Evolutionary conservation across 2,329 filamentous ascomycete species (phyloP).

Genomic region (Chalaropsis ovoidea): DNA sequence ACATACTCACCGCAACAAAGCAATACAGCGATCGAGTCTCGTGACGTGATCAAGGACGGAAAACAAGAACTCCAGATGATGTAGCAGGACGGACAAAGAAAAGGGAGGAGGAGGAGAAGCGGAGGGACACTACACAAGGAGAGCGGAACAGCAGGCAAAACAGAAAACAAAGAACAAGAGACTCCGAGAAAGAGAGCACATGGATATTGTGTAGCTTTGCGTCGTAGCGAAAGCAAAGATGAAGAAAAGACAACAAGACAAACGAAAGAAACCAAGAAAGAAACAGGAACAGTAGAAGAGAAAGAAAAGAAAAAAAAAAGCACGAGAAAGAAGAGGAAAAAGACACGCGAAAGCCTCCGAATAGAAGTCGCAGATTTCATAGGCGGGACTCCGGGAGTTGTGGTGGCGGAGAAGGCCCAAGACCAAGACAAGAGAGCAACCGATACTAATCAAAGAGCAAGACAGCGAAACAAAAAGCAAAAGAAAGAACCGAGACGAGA

Average conservation of each 20-base stretch:
- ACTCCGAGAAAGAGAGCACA: not conserved
- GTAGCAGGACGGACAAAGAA: not conserved
- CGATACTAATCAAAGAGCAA: not conserved
- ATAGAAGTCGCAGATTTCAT: not conserved
- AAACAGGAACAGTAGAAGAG: not conserved
- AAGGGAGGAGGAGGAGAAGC: not conserved
- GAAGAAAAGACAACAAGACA: not conserved
- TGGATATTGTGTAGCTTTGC: no score
- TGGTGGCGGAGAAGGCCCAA: not conserved
- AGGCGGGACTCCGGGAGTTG: not conserved
- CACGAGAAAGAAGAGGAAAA: not conserved
- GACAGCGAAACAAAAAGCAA: not conserved
- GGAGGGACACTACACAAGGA: not conserved
- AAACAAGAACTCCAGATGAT: slow-evolving; percentile 6
- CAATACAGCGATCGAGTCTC: not conserved
- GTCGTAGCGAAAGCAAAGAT: not conserved
- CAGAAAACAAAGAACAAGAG: not conserved
- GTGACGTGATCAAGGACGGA: not conserved
- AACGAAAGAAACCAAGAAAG: not conserved
- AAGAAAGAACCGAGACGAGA: not conserved
- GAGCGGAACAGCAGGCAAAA: not conserved
- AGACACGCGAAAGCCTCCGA: not conserved
- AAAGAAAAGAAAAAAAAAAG: not conserved
- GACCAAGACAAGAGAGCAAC: not conserved
- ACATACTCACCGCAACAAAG: slow-evolving; percentile 11